A percentile compares a stretch with the other conserved stretches of the same genome.
Evolutionary conservation across 164 flowering plant genomes (phyloP).

Genomic region (Magnolia officinalis): DNA sequence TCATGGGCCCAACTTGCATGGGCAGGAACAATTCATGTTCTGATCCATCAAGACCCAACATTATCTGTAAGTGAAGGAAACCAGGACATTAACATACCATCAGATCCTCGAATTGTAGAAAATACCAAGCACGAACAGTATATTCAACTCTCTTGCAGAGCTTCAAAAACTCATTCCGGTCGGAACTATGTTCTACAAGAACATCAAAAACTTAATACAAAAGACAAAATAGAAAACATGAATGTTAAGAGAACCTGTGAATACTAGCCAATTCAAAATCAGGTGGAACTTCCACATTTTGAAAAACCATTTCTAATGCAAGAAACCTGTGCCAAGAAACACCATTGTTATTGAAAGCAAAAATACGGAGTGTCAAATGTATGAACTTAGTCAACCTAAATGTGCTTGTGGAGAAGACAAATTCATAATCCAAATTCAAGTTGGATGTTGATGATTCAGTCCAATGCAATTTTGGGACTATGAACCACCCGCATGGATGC

Average conservation of each 20-base stretch:
- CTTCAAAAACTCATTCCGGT: slow-evolving; percentile 78
- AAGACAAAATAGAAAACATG: not conserved
- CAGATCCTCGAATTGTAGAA: slow-evolving; percentile 89
- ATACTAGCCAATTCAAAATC: not conserved
- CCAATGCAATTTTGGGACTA: too few species aligned
- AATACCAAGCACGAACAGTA: slow-evolving; percentile 93
- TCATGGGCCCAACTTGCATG: not conserved
- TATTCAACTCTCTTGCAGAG: slow-evolving; percentile 91
- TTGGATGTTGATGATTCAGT: not conserved
- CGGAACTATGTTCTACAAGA: slow-evolving; percentile 56
- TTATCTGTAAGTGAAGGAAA: not conserved
- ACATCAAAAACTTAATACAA: not conserved
- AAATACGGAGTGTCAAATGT: not conserved
- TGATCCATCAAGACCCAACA: not conserved
- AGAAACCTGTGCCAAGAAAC: too few species aligned
- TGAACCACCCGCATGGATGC: not conserved
- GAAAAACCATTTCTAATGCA: not conserved
- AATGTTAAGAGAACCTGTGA: not conserved
- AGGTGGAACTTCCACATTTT: not conserved
- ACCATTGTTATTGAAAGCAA: not conserved
- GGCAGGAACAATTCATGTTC: not conserved
- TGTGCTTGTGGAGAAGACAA: not conserved
- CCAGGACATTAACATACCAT: slow-evolving; percentile 49
- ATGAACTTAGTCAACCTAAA: not conserved
- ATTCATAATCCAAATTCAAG: not conserved